Conservation (phyloP, 1,284 basidiomycete species). For the Microbotryum intermedium region DNA sequence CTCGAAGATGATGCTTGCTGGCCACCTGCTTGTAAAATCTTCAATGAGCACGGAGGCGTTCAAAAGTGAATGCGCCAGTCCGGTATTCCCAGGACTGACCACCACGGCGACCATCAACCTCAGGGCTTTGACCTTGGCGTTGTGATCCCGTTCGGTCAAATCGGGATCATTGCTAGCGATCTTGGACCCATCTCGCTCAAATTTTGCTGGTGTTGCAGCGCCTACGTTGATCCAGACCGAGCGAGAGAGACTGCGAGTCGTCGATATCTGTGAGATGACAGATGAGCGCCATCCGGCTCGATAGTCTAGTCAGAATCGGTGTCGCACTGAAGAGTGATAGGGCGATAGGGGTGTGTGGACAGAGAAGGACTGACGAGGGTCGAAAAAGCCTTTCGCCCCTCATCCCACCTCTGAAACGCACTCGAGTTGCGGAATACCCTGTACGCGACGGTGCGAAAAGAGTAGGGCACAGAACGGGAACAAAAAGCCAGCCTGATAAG, state of each 20-base stretch:
- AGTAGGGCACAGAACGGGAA: not conserved
- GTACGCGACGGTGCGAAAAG: not conserved
- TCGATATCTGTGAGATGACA: slow-evolving; percentile 8
- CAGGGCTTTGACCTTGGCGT: slow-evolving; percentile 30
- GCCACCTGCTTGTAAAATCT: slow-evolving; percentile 8
- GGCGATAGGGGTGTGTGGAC: not conserved
- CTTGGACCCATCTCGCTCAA: not conserved
- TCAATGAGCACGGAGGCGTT: not conserved
- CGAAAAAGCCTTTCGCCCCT: slow-evolving; percentile 31
- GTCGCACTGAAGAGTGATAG: not conserved
- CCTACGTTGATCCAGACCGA: slow-evolving; percentile 33
- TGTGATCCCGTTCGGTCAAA: slow-evolving; percentile 17
- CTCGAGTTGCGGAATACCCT: not conserved
- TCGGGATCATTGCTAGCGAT: slow-evolving; percentile 5
- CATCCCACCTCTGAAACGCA: slow-evolving; percentile 28
- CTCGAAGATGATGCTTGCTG: slow-evolving; percentile 33
- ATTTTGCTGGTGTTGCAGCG: slow-evolving; percentile 4
- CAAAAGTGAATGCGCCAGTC: too few relatives aligned
- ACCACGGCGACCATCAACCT: slow-evolving; percentile 32
- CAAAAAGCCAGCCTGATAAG: not conserved
- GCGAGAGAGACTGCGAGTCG: slow-evolving; percentile 30
- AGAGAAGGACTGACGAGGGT: slow-evolving; percentile 18
- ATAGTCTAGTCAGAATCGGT: not conserved
- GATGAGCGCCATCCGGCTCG: too few relatives aligned
- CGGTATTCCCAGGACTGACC: not conserved